Conservation (phyloP, 1,284 basidiomycete species). For the Heterobasidion parviporum region DNA sequence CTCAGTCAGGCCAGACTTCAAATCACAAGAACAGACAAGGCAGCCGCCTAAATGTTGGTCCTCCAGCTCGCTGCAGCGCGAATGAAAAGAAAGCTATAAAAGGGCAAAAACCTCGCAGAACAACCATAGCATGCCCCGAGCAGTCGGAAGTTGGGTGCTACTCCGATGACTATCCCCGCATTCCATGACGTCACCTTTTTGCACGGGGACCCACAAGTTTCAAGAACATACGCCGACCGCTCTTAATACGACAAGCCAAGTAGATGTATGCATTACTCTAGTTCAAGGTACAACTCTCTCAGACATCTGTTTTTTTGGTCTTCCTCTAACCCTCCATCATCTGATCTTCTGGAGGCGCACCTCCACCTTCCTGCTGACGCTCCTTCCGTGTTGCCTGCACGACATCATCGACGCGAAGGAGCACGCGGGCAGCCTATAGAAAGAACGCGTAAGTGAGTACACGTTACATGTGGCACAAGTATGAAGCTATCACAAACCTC, state of each 20-base stretch:
- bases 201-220: too few species aligned
- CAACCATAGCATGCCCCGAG: too few species aligned
- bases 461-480: neutral
- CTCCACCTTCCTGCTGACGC: constrained; percentile 40
- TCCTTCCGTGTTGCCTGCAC: constrained; percentile 79
- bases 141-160: too few species aligned
- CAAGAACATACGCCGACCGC: too few species aligned
- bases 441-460: neutral
- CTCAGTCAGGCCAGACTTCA: neutral
- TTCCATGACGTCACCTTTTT: too few species aligned
- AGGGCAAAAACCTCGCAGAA: too few species aligned
- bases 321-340: constrained; percentile 28
- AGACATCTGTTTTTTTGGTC: neutral
- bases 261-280: neutral
- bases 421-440: constrained; percentile 72
- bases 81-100: too few species aligned
- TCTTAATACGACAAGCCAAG: too few species aligned
- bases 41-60: too few species aligned
- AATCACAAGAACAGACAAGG: neutral
- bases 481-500: constrained; percentile 43
- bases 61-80: too few species aligned
- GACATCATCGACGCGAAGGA: constrained; percentile 93
- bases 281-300: neutral
- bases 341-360: constrained; percentile 51
- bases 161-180: too few species aligned